Conservation (phyloP, 2,329 filamentous ascomycete genomes). For the Pochonia chlamydosporia region DNA sequence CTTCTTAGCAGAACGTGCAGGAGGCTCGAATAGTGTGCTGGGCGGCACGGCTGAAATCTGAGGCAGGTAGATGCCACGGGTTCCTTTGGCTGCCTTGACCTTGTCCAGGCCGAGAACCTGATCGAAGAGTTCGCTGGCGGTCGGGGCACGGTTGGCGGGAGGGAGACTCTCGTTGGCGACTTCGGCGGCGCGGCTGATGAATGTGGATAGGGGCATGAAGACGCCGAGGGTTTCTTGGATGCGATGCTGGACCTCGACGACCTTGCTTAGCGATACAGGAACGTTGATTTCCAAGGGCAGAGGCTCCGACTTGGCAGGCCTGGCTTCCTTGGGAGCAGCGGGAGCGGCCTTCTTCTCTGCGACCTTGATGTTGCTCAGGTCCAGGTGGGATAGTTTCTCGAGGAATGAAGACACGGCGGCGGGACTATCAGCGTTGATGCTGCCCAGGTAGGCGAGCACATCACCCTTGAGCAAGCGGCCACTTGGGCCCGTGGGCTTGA, state of each 20-base stretch:
- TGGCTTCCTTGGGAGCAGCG: slow-evolving; percentile 31
- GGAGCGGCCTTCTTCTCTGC: slow-evolving; percentile 44
- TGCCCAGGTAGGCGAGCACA: slow-evolving; percentile 82
- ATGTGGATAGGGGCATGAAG: slow-evolving; percentile 76
- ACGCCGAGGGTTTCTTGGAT: slow-evolving; percentile 73
- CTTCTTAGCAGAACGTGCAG: slow-evolving; percentile 24
- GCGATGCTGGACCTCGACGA: slow-evolving; percentile 74
- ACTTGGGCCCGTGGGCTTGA: slow-evolving; percentile 80
- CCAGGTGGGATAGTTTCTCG: slow-evolving; percentile 72
- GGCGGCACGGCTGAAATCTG: slow-evolving; percentile 57
- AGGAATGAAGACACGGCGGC: slow-evolving; percentile 65
- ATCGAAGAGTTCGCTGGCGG: slow-evolving; percentile 81
- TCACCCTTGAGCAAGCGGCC: slow-evolving; percentile 93
- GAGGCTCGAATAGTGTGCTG: slow-evolving; percentile 30
- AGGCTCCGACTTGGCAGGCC: slow-evolving; percentile 36
- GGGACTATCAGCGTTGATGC: slow-evolving; percentile 67
- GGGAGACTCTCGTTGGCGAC: slow-evolving; percentile 86
- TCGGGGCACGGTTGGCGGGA: slow-evolving; percentile 53
- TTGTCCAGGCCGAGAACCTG: slow-evolving; percentile 69
- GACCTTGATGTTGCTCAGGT: slow-evolving; percentile 92
- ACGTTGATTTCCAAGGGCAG: slow-evolving; percentile 58
- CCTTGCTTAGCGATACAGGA: slow-evolving; percentile 71
- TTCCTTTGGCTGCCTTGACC: slow-evolving; percentile 39
- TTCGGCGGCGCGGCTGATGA: slow-evolving; percentile 78
- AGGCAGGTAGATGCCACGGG: slow-evolving; percentile 63